phyloP scores from a whole-genome alignment of 331 rosid genomes.

The Pyrus hybrid region DNA sequence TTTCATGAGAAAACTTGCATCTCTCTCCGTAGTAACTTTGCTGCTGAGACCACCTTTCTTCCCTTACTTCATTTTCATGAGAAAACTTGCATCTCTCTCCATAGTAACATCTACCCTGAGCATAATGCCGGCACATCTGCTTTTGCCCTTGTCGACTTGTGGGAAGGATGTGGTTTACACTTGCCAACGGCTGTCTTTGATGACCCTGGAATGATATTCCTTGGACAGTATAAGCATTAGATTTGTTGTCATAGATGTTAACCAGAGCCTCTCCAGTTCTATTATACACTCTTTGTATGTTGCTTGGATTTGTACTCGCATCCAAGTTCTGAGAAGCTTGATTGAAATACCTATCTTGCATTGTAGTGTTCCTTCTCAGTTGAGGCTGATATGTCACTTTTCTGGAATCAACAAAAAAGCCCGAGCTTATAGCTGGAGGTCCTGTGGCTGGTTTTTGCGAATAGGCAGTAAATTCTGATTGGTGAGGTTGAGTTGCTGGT shows the following conservation, averaged over 20 bases:
- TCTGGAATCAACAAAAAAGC: background rate
- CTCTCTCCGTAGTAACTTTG: slow-evolving; percentile 50
- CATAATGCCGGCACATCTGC: slow-evolving; percentile 48
- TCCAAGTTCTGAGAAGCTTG: slow-evolving; percentile 10
- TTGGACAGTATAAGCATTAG: no score
- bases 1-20: slow-evolving; percentile 66
- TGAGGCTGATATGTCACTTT: background rate
- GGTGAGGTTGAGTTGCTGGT: slow-evolving; percentile 6
- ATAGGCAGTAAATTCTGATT: background rate
- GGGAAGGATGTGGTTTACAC: slow-evolving; percentile 14
- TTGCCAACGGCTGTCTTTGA: slow-evolving; percentile 26
- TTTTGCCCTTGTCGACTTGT: slow-evolving; percentile 9
- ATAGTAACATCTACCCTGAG: slow-evolving; percentile 52
- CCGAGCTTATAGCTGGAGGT: background rate
- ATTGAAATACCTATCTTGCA: slow-evolving; percentile 3
- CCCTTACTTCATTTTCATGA: slow-evolving; percentile 30
- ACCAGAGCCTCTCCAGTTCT: slow-evolving; percentile 1
- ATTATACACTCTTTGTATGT: background rate
- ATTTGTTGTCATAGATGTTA: background rate
- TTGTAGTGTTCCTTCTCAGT: background rate
- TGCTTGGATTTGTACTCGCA: background rate
- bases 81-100: slow-evolving; percentile 68
- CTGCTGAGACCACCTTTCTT: background rate
- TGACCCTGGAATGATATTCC: background rate
- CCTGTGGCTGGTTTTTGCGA: slow-evolving; percentile 12